Conservation (phyloP, 768 basidiomycete species). For the Kwoniella sp. region DNA sequence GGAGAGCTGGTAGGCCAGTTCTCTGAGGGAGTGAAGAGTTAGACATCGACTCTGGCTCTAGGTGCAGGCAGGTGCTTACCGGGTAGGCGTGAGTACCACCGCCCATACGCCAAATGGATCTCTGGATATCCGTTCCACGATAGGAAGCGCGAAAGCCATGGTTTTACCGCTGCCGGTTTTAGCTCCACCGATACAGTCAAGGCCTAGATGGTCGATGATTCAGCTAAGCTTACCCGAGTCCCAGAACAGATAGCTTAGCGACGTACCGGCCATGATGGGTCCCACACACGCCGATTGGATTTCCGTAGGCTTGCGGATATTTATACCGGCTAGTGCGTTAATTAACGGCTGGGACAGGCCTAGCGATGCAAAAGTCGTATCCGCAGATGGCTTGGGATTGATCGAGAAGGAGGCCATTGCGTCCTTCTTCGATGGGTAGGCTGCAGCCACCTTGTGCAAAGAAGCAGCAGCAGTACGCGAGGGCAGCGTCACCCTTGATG, state of each 20-base stretch:
- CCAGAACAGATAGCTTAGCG: neutral
- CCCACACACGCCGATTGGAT: conserved; percentile 89
- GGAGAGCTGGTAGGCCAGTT: conserved; percentile 93
- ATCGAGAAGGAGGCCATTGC: neutral
- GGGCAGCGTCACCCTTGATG: conserved; percentile 13
- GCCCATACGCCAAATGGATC: conserved; percentile 96
- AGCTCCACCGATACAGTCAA: conserved; percentile 95
- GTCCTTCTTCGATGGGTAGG: neutral
- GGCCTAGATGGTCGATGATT: no score
- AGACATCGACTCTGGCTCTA: no score
- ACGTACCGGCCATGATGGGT: conserved; percentile 69
- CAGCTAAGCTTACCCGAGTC: no score
- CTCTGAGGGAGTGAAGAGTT: no score
- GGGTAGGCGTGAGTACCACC: conserved; percentile 86
- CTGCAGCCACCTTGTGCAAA: no score
- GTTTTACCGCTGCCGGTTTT: conserved; percentile 99
- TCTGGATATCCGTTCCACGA: conserved; percentile 75
- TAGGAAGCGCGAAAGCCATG: conserved; percentile 92
- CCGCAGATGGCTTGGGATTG: conserved; percentile 24
- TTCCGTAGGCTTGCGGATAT: conserved; percentile 76
- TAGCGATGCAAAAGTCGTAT: conserved; percentile 48
- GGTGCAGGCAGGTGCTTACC: conserved; percentile 66
- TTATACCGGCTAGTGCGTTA: conserved; percentile 69
- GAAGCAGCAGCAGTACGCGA: neutral
- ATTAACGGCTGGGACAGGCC: conserved; percentile 57